Evolutionary conservation across 352 stramenopile genomes (phyloP), one percentile per base, ranked within the genome.

Genomic region (Thraustochytrium striatum): DNA sequence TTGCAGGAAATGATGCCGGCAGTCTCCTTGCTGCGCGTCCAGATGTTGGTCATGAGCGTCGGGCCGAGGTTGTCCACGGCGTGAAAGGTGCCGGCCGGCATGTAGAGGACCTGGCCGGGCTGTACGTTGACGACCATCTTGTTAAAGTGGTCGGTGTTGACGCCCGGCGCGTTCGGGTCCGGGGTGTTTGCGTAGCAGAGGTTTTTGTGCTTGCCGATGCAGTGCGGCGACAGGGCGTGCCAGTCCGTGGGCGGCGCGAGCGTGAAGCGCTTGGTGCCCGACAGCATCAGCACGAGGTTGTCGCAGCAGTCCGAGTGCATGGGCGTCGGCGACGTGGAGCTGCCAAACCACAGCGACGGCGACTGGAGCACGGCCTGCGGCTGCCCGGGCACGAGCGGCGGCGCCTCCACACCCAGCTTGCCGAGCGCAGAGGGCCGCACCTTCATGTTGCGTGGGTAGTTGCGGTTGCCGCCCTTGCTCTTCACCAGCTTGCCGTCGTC

Each of bases 221-320:
- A 81, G 58, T 38, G 72, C 58, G 72, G 72, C 30, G 9, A 44
- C 32, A 81, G 72, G 11, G 39, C 59, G 39, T 61, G 1, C 72
- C 72, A 81, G 52, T 81, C 72, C 16, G 72, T 81, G 25, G 72
- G 59, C 9, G 72, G 72, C 35, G 72, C 72, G n/a, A 81, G 72
- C 32, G 72, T 61, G 30, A 81, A 81, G 33, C 55, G 33, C 62
- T 81, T 81, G 8, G 72, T 81, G 28, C 72, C 72, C 43, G 70
- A 38, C 16, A 81, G 44, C 72, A 81, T 81, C 44, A 81, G 43
- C 59, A 81, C 72, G 35, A 81, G 81, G 52, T 81, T 81, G 32
- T 81, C 72, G 52, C 72, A 81, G 58, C 72, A 81, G 32, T 81
- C 72, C 9, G 43, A 43, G 47, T 81, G 72, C 9, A 81, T 61